phyloP scores from a whole-genome alignment of 2,329 filamentous ascomycete species.

The Boeremia lycopersici region DNA sequence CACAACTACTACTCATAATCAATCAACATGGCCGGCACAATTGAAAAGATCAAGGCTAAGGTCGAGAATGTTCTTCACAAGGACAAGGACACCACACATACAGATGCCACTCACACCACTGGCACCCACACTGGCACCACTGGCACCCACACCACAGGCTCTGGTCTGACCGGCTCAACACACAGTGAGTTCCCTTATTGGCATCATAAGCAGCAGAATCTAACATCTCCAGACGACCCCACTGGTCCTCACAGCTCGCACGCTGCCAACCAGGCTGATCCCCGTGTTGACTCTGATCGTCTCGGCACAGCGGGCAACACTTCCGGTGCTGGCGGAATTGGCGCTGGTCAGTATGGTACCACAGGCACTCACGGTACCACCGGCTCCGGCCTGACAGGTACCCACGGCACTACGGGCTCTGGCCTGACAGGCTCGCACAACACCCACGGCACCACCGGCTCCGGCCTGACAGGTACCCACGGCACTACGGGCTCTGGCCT shows the following conservation, averaged over 20 bases:
- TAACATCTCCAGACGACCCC: constrained; percentile 30
- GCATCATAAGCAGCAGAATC: background rate
- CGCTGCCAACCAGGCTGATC: constrained; percentile 38
- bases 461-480: constrained; percentile 25
- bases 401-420: constrained; percentile 22
- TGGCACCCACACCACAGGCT: constrained; percentile 16
- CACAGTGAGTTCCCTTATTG: constrained; percentile 19
- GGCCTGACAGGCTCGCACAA: too few relatives aligned
- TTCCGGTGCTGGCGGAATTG: constrained; percentile 24
- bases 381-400: constrained; percentile 17
- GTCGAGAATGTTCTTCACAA: constrained; percentile 46
- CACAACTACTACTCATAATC: constrained; percentile 13
- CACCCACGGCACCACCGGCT: constrained; percentile 13
- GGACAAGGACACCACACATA: constrained; percentile 36
- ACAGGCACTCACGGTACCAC: constrained; percentile 28
- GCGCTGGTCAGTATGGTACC: constrained; percentile 30
- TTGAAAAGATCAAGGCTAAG: constrained; percentile 48
- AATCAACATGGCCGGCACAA: constrained; percentile 34
- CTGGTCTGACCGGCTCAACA: constrained; percentile 13
- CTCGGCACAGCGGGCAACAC: constrained; percentile 26
- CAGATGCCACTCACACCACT: constrained; percentile 16
- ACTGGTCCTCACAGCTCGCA: constrained; percentile 40
- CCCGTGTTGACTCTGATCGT: constrained; percentile 35
- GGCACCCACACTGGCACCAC: constrained; percentile 13
- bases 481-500: constrained; percentile 10